Evolutionary conservation across 768 basidiomycete genomes (phyloP).

Genomic region (Cyathus striatus): DNA sequence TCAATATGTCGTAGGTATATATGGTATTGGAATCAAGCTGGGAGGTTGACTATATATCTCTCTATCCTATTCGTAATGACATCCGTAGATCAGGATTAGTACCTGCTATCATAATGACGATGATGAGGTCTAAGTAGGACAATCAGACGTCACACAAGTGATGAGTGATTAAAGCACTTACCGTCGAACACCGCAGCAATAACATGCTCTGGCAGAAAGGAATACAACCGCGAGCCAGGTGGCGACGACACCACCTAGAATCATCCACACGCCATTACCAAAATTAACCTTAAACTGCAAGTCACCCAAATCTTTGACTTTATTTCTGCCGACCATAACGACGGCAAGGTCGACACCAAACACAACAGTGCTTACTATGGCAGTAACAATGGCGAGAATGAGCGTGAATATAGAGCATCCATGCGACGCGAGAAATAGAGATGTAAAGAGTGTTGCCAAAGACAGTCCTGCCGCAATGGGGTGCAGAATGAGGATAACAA

Average conservation of each 20-base stretch:
- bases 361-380: constrained; percentile 47
- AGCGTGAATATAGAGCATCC: constrained; percentile 52
- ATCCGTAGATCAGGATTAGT: no score
- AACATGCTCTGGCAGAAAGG: constrained; percentile 60
- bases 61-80: no score
- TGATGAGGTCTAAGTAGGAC: no score
- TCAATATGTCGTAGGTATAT: no score
- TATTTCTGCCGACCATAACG: constrained; percentile 43
- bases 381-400: constrained; percentile 50
- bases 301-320: constrained; percentile 32
- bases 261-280: constrained; percentile 75
- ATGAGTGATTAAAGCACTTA: constrained; percentile 3
- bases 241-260: constrained; percentile 44
- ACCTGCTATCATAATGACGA: no score
- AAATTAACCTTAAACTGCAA: constrained; percentile 42
- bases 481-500: constrained; percentile 62
- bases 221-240: constrained; percentile 58
- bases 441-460: constrained; percentile 43
- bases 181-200: constrained; percentile 58
- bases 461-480: constrained; percentile 59
- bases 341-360: constrained; percentile 62
- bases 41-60: no score
- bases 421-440: constrained; percentile 58
- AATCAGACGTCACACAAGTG: no score
- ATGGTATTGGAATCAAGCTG: no score